These are phyloP conservation scores for Lactuca sativa DNA, from an alignment of 129 eudicot genomes.

Conservation along the genomic window DNA sequence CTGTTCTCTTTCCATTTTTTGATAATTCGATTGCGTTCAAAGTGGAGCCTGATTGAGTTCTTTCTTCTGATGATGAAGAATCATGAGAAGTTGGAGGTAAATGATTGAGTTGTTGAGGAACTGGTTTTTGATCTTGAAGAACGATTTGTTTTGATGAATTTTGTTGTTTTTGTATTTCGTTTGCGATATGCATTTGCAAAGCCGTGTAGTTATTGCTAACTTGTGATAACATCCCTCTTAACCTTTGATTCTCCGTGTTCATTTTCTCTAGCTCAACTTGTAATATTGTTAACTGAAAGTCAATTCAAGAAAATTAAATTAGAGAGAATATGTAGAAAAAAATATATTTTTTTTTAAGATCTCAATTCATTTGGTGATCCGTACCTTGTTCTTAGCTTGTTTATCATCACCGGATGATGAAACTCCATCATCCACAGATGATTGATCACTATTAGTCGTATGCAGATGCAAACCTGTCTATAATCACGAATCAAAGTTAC, in stretches of 20 bases:
- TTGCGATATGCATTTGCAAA: conserved; percentile 56
- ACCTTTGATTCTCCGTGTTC: conserved; percentile 71
- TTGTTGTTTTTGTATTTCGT: conserved; percentile 68
- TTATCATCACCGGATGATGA: conserved; percentile 50
- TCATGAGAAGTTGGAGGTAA: conserved; percentile 35
- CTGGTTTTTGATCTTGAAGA: conserved; percentile 19
- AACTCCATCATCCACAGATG: conserved; percentile 66
- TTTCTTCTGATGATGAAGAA: conserved; percentile 64
- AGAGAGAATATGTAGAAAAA: neutral
- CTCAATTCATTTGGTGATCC: neutral
- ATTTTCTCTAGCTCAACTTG: conserved; percentile 65
- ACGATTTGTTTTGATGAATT: conserved; percentile 23
- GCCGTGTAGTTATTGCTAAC: conserved; percentile 60
- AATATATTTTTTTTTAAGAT: neutral
- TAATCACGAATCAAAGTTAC: conserved; percentile 5
- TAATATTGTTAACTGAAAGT: conserved; percentile 51
- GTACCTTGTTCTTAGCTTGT: conserved; percentile 65
- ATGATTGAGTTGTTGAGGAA: conserved; percentile 55
- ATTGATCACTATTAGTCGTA: conserved; percentile 67
- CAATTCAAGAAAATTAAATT: neutral
- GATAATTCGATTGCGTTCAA: conserved; percentile 26
- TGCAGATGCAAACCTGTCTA: conserved; percentile 79
- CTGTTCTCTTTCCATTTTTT: conserved; percentile 38
- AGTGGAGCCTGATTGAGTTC: conserved; percentile 55
- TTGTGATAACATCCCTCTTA: conserved; percentile 64